These are phyloP conservation scores for Phellinidium pouzarii DNA, from an alignment of 1,284 basidiomycete genomes.

Conservation along the genomic window DNA sequence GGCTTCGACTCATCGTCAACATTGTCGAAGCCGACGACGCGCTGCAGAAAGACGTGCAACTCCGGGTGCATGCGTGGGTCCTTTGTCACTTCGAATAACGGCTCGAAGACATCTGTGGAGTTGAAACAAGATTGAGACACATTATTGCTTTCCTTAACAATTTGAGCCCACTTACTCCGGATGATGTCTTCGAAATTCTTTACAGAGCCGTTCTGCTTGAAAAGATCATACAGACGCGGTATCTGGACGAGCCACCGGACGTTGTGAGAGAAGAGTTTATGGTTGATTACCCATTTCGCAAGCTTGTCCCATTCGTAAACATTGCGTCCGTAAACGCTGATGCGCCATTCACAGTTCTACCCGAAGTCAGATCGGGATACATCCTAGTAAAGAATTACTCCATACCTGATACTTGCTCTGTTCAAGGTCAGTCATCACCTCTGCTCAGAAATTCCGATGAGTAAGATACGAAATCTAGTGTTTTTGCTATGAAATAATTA, in stretches of 20 bases:
- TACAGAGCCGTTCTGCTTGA: slow-evolving; percentile 85
- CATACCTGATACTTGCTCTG: slow-evolving; percentile 95
- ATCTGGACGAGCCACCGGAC: slow-evolving; percentile 98
- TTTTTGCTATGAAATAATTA: slow-evolving; percentile 25
- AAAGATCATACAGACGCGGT: slow-evolving; percentile 93
- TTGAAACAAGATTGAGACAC: slow-evolving; percentile 5
- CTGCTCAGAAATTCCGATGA: slow-evolving; percentile 35
- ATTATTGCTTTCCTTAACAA: background rate
- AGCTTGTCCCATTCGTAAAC: slow-evolving; percentile 95
- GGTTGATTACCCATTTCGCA: slow-evolving; percentile 92
- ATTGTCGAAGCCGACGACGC: slow-evolving; percentile 93
- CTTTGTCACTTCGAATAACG: slow-evolving; percentile 94
- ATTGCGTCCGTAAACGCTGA: slow-evolving; percentile 88
- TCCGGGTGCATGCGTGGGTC: slow-evolving; percentile 89
- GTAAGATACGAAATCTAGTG: background rate
- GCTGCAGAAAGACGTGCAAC: slow-evolving; percentile 91
- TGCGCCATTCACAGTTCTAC: slow-evolving; percentile 92
- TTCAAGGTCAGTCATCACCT: slow-evolving; percentile 94
- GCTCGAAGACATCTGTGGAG: slow-evolving; percentile 79
- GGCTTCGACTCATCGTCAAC: slow-evolving; percentile 98
- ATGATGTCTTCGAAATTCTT: slow-evolving; percentile 90
- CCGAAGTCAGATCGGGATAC: slow-evolving; percentile 15
- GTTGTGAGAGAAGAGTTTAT: slow-evolving; percentile 94
- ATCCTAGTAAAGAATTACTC: background rate
- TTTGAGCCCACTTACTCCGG: slow-evolving; percentile 53